Base-by-base conservation (phyloP, 1,284 basidiomycete species). In the Trichosporon sp. region DNA sequence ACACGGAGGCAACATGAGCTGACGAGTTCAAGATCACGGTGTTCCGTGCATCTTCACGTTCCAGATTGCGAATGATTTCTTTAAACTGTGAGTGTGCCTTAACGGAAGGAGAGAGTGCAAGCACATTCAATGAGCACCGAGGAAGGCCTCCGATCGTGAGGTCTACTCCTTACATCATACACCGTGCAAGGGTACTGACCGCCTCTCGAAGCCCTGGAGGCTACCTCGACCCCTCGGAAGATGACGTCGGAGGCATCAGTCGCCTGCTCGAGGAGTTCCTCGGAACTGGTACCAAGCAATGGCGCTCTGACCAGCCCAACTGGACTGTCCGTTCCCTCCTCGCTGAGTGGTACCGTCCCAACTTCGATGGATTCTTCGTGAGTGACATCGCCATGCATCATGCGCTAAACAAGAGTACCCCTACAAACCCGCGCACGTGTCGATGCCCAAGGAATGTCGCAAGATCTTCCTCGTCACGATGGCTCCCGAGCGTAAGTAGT, bases 361-460 rank as follows among this genome's bases (percentile, higher is more conserved):
- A 96, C 80, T 98, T 97, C 79, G 96, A 98, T 85, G 96, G 94
- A 0, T 98, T 98, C 85, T 95, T 97, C 91, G 95, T 96, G 78
- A 80, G 91, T 86, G 14, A 26, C 6, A 32, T 32, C 6, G 32
- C 10, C 4, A 31, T 37, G 14, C 16, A 35, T 4, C 7, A 43
- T 2, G 2, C 10, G 19, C 65, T 66, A 21, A 69, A 26, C 32
- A 7, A 26, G 73, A 98, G 96, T 99, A 99, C 81, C 96, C 96
- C 0, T 98, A 97, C 84, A 89, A 96, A 70, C 96, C 96, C 0
- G 93, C 95, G 56, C 96, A 99, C 84, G 92, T 98, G 72, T 95
- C 94, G 59, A 94, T 96, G 81, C 96, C 96, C 8, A 99, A 98
- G 85, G 96, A 99, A 83, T 93, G 93, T 87, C 98, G 98, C 86